A percentile compares a stretch with the other conserved stretches of the same genome.
phyloP scores from a whole-genome alignment of 768 basidiomycete genomes.

The Harrya chromipes region DNA sequence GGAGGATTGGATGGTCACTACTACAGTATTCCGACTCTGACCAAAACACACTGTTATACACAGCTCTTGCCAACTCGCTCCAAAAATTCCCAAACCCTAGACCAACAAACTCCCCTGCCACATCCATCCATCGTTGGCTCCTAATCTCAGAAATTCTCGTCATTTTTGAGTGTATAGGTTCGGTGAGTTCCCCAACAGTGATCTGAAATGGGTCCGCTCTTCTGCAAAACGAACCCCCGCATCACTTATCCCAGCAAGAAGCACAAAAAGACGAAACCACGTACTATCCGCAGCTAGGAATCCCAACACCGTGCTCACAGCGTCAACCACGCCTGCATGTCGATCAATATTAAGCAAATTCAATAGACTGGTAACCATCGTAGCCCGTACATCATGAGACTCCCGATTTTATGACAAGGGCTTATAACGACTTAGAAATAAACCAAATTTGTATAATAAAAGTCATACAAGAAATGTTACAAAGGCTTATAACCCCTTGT shows the following conservation, averaged over 20 bases:
- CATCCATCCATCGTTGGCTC: slow-evolving; percentile 19
- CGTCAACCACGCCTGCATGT: slow-evolving; percentile 14
- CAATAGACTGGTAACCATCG: slow-evolving; percentile 12
- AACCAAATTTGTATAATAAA: too few relatives aligned
- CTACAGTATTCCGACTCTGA: too few relatives aligned
- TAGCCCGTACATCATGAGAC: background rate
- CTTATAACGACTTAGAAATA: too few relatives aligned
- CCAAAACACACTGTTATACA: too few relatives aligned
- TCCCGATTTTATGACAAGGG: too few relatives aligned
- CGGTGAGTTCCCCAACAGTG: slow-evolving; percentile 20
- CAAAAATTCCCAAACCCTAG: too few relatives aligned
- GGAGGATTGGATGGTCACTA: too few relatives aligned
- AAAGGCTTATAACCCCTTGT: slow-evolving; percentile 1
- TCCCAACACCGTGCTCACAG: slow-evolving; percentile 12
- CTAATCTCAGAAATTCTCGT: slow-evolving; percentile 23
- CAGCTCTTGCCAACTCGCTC: too few relatives aligned
- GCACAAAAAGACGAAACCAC: background rate
- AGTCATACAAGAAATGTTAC: too few relatives aligned
- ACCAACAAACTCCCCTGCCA: background rate
- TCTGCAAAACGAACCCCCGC: slow-evolving; percentile 25
- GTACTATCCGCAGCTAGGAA: slow-evolving; percentile 14
- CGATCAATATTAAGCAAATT: slow-evolving; percentile 15
- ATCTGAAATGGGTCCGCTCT: slow-evolving; percentile 11
- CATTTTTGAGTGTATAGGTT: slow-evolving; percentile 23
- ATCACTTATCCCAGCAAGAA: slow-evolving; percentile 16